A percentile compares a stretch with the other conserved stretches of the same genome.
Evolutionary conservation across 805 yeast genomes (phyloP).

Genomic region (Candida ovalis): DNA sequence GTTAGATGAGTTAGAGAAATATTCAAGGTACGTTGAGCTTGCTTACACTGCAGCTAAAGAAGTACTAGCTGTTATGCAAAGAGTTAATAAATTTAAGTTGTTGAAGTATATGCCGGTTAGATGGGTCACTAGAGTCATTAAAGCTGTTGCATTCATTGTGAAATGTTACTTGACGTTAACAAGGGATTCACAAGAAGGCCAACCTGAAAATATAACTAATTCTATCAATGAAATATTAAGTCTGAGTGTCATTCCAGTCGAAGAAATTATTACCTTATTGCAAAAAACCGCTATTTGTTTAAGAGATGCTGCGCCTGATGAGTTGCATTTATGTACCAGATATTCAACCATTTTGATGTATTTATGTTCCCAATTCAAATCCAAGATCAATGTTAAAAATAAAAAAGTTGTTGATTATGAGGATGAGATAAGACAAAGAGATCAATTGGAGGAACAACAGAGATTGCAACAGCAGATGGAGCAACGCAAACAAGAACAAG

Average conservation of each 20-base stretch:
- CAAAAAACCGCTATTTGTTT: slow-evolving; percentile 70
- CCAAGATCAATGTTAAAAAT: slow-evolving; percentile 27
- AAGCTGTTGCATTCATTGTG: slow-evolving; percentile 86
- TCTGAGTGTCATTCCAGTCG: slow-evolving; percentile 62
- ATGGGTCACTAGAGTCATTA: slow-evolving; percentile 82
- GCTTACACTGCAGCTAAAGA: slow-evolving; percentile 86
- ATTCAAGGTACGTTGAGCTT: slow-evolving; percentile 72
- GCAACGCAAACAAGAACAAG: slow-evolving; percentile 5
- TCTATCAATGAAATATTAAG: slow-evolving; percentile 36
- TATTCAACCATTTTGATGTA: slow-evolving; percentile 76
- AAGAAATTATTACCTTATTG: slow-evolving; percentile 64
- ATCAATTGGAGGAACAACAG: slow-evolving; percentile 8
- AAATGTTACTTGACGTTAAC: slow-evolving; percentile 74
- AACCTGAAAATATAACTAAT: no score
- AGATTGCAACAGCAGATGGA: slow-evolving; percentile 4
- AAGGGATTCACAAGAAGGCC: slow-evolving; percentile 10
- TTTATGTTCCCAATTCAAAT: slow-evolving; percentile 69
- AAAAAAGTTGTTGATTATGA: slow-evolving; percentile 26
- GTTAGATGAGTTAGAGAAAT: slow-evolving; percentile 65
- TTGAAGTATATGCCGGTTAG: slow-evolving; percentile 84
- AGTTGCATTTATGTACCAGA: slow-evolving; percentile 75
- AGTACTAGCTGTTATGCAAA: slow-evolving; percentile 62
- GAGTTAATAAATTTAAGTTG: slow-evolving; percentile 62
- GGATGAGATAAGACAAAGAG: slow-evolving; percentile 15
- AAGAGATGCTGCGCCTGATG: slow-evolving; percentile 85